A percentile compares a stretch with the other conserved stretches of the same genome.
Evolutionary conservation across 805 yeast species (phyloP).

Genomic region (Suhomyces kilbournensis): DNA sequence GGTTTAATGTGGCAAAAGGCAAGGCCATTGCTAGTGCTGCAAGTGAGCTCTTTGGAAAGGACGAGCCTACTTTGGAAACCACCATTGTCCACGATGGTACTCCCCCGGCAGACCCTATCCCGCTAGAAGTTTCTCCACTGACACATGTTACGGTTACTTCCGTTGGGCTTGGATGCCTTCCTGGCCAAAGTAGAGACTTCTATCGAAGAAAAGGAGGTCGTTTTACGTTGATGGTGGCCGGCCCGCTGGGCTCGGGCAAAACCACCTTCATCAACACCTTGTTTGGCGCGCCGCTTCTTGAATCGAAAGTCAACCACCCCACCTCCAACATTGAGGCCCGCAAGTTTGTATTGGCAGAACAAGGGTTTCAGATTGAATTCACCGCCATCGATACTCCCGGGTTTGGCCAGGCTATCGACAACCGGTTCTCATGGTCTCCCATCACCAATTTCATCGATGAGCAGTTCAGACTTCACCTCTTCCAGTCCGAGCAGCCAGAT

Average conservation of each 20-base stretch:
- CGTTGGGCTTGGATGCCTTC: constrained; percentile 26
- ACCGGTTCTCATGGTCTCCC: constrained; percentile 33
- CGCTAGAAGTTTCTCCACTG: background rate
- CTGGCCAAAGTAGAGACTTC: constrained; percentile 26
- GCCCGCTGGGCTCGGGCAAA: constrained; percentile 26
- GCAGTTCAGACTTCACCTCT: constrained; percentile 61
- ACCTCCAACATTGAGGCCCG: constrained; percentile 11
- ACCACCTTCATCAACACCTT: constrained; percentile 25
- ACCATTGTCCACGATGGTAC: background rate
- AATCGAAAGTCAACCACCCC: background rate
- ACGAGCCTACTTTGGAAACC: background rate
- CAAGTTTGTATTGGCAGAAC: constrained; percentile 17
- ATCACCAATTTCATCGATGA: constrained; percentile 74
- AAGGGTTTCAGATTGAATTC: constrained; percentile 15
- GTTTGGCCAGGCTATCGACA: constrained; percentile 69
- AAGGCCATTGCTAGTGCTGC: background rate
- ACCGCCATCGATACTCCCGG: constrained; percentile 41
- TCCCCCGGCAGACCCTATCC: background rate
- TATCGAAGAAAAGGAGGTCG: constrained; percentile 26
- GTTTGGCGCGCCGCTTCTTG: constrained; percentile 8
- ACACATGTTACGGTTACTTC: background rate
- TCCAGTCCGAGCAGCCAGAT: constrained; percentile 60
- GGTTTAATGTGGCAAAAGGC: background rate
- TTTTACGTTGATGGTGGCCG: constrained; percentile 40
- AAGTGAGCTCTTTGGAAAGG: background rate